phyloP scores from a whole-genome alignment of 768 basidiomycete genomes.

The Termitomyces sp. region DNA sequence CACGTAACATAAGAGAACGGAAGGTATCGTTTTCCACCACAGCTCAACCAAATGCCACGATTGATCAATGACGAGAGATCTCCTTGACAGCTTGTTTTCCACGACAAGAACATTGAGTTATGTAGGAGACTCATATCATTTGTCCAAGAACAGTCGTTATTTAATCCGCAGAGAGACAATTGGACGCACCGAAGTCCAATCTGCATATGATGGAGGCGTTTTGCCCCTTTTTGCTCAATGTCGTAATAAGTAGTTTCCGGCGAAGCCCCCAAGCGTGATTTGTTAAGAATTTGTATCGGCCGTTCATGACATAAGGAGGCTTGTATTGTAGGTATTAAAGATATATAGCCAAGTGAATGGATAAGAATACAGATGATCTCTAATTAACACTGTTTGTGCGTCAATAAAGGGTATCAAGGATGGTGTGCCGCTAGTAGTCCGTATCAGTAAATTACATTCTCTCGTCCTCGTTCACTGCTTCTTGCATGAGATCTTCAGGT shows the following conservation, averaged over 20 bases:
- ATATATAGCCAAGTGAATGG: neutral
- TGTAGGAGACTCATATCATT: neutral
- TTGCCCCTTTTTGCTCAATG: neutral
- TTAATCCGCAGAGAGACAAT: neutral
- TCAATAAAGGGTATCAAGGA: conserved; percentile 4
- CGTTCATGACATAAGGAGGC: neutral
- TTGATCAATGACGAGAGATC: neutral
- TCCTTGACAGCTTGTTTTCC: conserved; percentile 1
- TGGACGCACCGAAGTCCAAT: neutral
- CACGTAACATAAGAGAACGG: neutral
- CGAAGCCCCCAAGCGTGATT: no score
- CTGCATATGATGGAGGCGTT: neutral
- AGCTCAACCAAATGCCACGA: no score
- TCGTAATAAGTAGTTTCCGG: neutral
- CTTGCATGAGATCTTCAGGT: conserved; percentile 32
- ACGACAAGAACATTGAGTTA: neutral
- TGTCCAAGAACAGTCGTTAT: neutral
- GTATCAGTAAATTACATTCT: conserved; percentile 16
- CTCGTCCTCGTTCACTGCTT: conserved; percentile 41
- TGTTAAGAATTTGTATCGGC: no score
- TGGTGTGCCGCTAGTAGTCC: conserved; percentile 8
- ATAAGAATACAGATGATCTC: conserved; percentile 16
- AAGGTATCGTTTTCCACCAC: neutral
- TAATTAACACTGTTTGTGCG: conserved; percentile 10
- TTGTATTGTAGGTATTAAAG: neutral